Base-by-base conservation (phyloP, 2,329 filamentous ascomycete genomes). In the Neofusicoccum sp. region DNA sequence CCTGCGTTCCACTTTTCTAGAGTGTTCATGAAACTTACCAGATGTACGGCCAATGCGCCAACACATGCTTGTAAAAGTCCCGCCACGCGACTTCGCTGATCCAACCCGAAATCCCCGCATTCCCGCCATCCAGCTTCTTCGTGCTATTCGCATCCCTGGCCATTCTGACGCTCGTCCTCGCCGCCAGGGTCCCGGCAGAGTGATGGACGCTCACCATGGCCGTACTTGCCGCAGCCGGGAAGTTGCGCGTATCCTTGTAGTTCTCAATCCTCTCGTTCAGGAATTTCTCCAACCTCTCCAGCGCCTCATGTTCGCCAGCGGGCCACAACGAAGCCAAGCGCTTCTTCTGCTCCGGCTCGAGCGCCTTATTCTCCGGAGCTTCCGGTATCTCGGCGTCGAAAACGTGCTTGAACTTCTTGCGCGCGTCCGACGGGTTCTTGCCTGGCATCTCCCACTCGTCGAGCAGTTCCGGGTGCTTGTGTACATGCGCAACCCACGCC, bases 31-130 rank as follows among this genome's bases (percentile, higher is more conserved):
- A 16, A 31, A 74, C 83, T 71, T 76, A 87, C 87, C 88, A 92
- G 6, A 93, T 81, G 69, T 93, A 93, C 0, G 93, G 93, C 91
- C 92, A 96, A 65, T 93, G 80, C 0, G 88, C 90, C 4, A 97
- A 78, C 3, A 97, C 90, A 73, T 95, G 91, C 70, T 89, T 92
- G 78, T 96, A 96, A 71, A 96, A 96, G 70, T 96, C 92, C 12
- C 92, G 82, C 92, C 92, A 95, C 0, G 91, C 92, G 3, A 96
- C 83, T 74, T 96, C 92, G 60, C 88, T 88, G 66, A 95, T 92
- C 91, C 91, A 96, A 0, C 82, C 81, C 56, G 84, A 80, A 63
- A 91, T 88, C 0, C 90, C 91, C 14, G 85, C 76, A 22, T 84
- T 83, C 0, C 89, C 89, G 1, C 80, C 85, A 64, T 92, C 85